A percentile compares a stretch with the other conserved stretches of the same genome.
Conservation (phyloP, 345 rosid genomes). For the Adansonia digitata region DNA sequence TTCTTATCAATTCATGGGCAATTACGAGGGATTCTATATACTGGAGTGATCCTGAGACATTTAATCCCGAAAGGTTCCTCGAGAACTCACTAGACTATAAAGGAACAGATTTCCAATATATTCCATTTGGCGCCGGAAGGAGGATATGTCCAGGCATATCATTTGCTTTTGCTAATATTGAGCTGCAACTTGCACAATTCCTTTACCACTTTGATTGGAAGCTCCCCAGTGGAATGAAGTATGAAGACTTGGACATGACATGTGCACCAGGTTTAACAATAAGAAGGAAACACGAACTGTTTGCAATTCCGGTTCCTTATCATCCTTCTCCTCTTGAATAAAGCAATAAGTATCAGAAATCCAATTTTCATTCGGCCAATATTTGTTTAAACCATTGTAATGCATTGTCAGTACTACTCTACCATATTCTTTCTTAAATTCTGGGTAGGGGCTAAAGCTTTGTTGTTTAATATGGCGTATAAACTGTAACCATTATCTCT, state of each 20-base stretch:
- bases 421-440: not conserved
- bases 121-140: conserved; percentile 31
- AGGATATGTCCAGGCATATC: conserved; percentile 31
- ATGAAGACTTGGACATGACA: conserved; percentile 14
- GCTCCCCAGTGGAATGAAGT: conserved; percentile 14
- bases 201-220: conserved; percentile 30
- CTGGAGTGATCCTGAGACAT: conserved; percentile 26
- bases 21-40: conserved; percentile 21
- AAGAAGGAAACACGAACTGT: conserved; percentile 12
- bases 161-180: conserved; percentile 9
- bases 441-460: not conserved
- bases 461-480: not conserved
- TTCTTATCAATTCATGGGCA: conserved; percentile 31
- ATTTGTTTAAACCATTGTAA: not conserved
- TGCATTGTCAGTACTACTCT: not conserved
- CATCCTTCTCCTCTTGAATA: not conserved
- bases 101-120: conserved; percentile 18
- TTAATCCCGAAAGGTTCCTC: conserved; percentile 27
- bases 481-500: not conserved
- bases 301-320: conserved; percentile 10
- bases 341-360: not conserved
- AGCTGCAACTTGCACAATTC: conserved; percentile 22
- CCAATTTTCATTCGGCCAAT: not conserved
- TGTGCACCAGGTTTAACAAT: not conserved
- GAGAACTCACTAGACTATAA: conserved; percentile 17